Evolutionary conservation across 208 protist species (phyloP).

Genomic region (Leishmania guyanensis): DNA sequence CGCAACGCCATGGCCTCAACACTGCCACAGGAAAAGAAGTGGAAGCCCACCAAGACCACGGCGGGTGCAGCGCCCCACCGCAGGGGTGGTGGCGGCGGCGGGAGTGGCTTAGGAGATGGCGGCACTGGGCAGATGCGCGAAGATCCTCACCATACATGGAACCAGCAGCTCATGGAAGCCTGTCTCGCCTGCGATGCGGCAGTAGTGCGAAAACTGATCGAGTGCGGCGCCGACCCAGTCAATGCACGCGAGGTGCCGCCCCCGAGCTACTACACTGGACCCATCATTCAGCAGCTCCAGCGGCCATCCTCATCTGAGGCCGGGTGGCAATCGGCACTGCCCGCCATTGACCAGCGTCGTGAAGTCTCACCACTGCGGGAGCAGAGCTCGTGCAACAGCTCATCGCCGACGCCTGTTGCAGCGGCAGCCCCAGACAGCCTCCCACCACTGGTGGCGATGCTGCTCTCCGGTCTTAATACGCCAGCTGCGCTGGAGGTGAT

Average conservation of each 20-base stretch:
- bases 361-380: background rate
- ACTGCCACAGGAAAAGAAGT: constrained; percentile 8
- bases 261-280: constrained; percentile 27
- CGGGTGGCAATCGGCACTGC: background rate
- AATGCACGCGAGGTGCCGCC: constrained; percentile 56
- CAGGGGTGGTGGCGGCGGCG: background rate
- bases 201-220: constrained; percentile 41
- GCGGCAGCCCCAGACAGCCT: constrained; percentile 11
- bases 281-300: constrained; percentile 12
- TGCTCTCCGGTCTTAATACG: constrained; percentile 49
- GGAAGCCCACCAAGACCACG: background rate
- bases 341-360: background rate
- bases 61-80: background rate
- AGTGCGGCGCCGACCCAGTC: constrained; percentile 64
- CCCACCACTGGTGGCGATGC: constrained; percentile 35
- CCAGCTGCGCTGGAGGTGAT: constrained; percentile 43
- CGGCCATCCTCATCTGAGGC: background rate
- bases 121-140: constrained; percentile 28
- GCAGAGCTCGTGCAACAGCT: background rate
- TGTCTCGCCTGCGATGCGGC: constrained; percentile 45
- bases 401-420: background rate
- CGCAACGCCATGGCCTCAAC: constrained; percentile 7
- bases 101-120: background rate
- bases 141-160: constrained; percentile 86
- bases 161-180: constrained; percentile 76